phyloP scores from a whole-genome alignment of 306 rosid species.

The Senna tora region DNA sequence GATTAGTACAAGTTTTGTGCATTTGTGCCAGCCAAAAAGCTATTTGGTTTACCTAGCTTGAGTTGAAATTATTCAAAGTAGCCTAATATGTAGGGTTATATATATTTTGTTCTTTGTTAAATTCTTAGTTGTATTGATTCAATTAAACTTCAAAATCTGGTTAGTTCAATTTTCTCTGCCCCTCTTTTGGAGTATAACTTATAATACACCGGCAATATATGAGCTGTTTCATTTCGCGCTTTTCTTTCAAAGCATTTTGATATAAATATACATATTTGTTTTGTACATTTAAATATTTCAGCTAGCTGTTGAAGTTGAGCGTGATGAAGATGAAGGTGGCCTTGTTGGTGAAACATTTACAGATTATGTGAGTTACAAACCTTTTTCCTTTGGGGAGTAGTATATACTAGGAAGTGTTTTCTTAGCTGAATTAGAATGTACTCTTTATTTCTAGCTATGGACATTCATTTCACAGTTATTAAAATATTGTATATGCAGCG shows the following conservation, averaged over 20 bases:
- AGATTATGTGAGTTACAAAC: slow-evolving; percentile 79
- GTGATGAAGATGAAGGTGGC: slow-evolving; percentile 99
- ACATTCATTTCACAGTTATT: slow-evolving; percentile 35
- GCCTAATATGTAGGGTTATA: neutral
- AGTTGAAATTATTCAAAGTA: neutral
- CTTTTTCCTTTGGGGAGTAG: slow-evolving; percentile 27
- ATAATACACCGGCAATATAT: neutral
- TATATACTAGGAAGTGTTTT: neutral
- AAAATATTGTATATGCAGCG: slow-evolving; percentile 63
- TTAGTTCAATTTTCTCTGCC: neutral
- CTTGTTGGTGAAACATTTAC: slow-evolving; percentile 92
- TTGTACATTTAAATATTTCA: slow-evolving; percentile 46
- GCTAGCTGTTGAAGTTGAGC: slow-evolving; percentile 97
- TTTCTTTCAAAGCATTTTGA: slow-evolving; percentile 2
- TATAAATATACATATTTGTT: slow-evolving; percentile 18
- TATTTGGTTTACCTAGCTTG: neutral
- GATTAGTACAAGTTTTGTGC: neutral
- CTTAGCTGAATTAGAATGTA: slow-evolving; percentile 27
- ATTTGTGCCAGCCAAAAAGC: neutral
- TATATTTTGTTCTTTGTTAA: neutral
- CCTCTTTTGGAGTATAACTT: neutral
- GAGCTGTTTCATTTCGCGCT: neutral
- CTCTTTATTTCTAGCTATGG: slow-evolving; percentile 37
- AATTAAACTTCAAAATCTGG: slow-evolving; percentile 9
- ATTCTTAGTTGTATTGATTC: neutral